Evolutionary conservation across 192 early-diverging fungal species (phyloP), one percentile per base, ranked within the genome.

Genomic region (Coemansia erecta): DNA sequence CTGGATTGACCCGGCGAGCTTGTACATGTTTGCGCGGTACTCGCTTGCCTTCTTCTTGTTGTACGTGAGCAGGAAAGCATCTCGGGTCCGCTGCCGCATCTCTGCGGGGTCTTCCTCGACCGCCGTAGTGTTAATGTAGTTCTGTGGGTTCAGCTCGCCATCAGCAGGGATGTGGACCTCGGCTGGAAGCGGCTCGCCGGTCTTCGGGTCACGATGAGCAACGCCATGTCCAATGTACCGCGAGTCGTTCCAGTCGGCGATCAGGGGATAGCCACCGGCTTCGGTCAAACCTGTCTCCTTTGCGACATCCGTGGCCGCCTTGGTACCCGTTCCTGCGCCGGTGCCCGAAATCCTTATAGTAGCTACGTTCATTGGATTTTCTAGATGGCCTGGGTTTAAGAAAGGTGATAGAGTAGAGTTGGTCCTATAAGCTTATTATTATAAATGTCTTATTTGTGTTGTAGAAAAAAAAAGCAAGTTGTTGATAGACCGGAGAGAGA

Each of bases 101-200:
- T 48, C 66, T 2, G 63, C 61, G 14, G 75, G 75, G 24, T 78
- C 52, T 12, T 71, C 75, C 10, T 78, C 69, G 24, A 48, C 62
- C 1, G 41, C 37, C 2, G 40, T 24, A n/a, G 53, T 41, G 21
- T 42, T 60, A 14, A 72, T 52, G 22, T 78, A 78, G 65, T 78
- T 78, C 19, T 78, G 75, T 3, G 75, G 75, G 23, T 78, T 78
- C n/a, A 66, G 49, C 61, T 78, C 75, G 19, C 75, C 75, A 28
- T 78, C 75, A 3, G 65, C 44, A 11, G 58, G 39, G 18, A 78
- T 71, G 43, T 78, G 75, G 26, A 67, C 48, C 15, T 55, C 56
- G 51, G 75, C 61, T 21, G 69, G 61, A 10, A 78, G 39, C 6
- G 75, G 75, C 33, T 68, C 59, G 33, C 75, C 75, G 10, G 75